Evolutionary conservation across 2,329 filamentous ascomycete genomes (phyloP).

Genomic region (Fusarium oligoseptatum): DNA sequence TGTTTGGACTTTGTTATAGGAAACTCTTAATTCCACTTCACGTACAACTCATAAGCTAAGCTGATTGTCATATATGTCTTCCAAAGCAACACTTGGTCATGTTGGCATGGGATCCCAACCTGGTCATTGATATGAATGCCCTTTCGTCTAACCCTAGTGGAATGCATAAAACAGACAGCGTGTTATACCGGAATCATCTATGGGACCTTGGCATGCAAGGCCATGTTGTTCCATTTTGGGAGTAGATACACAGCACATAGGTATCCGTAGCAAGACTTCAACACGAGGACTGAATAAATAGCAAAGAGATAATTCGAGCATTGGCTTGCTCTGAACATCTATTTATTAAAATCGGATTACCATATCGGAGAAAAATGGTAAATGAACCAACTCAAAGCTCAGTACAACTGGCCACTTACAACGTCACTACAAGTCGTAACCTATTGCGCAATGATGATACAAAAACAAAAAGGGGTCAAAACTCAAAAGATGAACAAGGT

Average conservation of each 20-base stretch:
- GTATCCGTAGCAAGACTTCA: background rate
- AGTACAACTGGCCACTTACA: background rate
- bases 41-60: background rate
- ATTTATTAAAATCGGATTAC: background rate
- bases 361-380: background rate
- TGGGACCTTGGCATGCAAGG: background rate
- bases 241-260: background rate
- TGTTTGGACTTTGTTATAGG: background rate
- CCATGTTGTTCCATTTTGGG: background rate
- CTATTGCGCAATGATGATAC: background rate
- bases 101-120: background rate
- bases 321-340: background rate
- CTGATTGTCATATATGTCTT: background rate
- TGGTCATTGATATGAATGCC: background rate
- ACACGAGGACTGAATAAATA: background rate
- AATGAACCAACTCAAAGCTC: background rate
- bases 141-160: background rate
- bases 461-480: background rate
- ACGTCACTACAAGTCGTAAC: background rate
- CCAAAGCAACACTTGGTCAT: background rate
- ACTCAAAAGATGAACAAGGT: background rate
- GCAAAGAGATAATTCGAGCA: background rate
- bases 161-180: background rate
- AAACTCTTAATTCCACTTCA: background rate
- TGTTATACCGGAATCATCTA: background rate